A percentile compares a stretch with the other conserved stretches of the same genome.
Conservation (phyloP, 768 basidiomycete species). For the Podaxis sp. region DNA sequence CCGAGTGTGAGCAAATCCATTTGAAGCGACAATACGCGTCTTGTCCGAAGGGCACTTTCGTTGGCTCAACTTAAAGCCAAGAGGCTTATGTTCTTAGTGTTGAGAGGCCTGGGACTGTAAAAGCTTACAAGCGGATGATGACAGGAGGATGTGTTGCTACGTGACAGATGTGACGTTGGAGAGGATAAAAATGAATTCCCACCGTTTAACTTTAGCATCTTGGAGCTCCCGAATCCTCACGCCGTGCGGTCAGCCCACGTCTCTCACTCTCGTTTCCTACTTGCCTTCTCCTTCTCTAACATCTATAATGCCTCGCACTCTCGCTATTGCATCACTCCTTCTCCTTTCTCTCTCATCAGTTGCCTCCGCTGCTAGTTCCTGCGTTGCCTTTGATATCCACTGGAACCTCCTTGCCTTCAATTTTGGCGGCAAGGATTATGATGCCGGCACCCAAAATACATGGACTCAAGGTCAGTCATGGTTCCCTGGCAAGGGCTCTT, state of each 20-base stretch:
- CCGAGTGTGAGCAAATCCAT: too few species aligned
- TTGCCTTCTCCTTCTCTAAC: not conserved
- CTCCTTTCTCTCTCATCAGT: slow-evolving; percentile 17
- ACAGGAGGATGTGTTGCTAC: not conserved
- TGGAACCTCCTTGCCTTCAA: slow-evolving; percentile 91
- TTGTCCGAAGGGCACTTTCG: too few species aligned
- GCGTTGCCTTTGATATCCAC: slow-evolving; percentile 73
- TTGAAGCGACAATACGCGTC: too few species aligned
- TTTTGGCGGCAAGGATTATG: slow-evolving; percentile 81
- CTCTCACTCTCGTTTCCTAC: slow-evolving; percentile 1
- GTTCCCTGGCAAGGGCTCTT: slow-evolving; percentile 12
- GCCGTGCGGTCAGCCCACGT: slow-evolving; percentile 6
- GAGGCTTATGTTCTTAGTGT: too few species aligned
- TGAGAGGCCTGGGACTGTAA: too few species aligned
- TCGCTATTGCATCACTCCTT: slow-evolving; percentile 19
- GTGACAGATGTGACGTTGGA: not conserved
- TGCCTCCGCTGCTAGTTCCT: slow-evolving; percentile 33
- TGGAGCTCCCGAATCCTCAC: not conserved
- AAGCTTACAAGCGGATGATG: not conserved
- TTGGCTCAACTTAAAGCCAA: too few species aligned
- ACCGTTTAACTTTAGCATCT: not conserved
- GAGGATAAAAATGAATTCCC: not conserved
- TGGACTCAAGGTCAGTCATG: slow-evolving; percentile 57
- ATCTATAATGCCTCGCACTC: slow-evolving; percentile 18
- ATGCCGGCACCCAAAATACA: slow-evolving; percentile 64